These are phyloP conservation scores for Tolypocladium pustulatum DNA, from an alignment of 2,329 filamentous ascomycete genomes.

Conservation along the genomic window DNA sequence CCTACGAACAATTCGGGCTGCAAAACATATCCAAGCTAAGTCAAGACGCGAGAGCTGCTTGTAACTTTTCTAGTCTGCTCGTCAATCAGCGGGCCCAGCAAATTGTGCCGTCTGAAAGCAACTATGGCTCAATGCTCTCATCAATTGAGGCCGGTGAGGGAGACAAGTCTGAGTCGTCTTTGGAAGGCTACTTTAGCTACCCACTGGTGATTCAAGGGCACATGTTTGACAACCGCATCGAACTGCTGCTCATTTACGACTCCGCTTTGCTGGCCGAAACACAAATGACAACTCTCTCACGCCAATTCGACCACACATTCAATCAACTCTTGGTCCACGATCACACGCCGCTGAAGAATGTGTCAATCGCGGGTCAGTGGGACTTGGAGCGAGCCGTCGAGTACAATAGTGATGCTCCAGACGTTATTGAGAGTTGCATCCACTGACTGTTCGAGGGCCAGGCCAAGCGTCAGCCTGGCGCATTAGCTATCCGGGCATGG, in stretches of 20 bases:
- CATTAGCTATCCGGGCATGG: constrained; percentile 28
- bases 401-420: neutral
- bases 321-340: neutral
- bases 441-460: neutral
- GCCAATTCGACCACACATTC: neutral
- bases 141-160: neutral
- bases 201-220: neutral
- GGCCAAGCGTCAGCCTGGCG: constrained; percentile 9
- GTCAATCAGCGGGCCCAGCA: neutral
- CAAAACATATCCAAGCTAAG: neutral
- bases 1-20: neutral
- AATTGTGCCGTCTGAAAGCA: neutral
- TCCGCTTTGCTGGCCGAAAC: neutral
- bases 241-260: neutral
- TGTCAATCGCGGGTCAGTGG: neutral
- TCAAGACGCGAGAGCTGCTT: neutral
- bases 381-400: neutral
- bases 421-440: neutral
- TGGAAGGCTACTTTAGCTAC: neutral
- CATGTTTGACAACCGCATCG: neutral
- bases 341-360: neutral
- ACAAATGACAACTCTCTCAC: neutral
- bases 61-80: neutral
- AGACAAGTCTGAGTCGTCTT: neutral
- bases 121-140: neutral